Base-by-base conservation (phyloP, 2,329 filamentous ascomycete species). In the Chrysoporthe cubensis region DNA sequence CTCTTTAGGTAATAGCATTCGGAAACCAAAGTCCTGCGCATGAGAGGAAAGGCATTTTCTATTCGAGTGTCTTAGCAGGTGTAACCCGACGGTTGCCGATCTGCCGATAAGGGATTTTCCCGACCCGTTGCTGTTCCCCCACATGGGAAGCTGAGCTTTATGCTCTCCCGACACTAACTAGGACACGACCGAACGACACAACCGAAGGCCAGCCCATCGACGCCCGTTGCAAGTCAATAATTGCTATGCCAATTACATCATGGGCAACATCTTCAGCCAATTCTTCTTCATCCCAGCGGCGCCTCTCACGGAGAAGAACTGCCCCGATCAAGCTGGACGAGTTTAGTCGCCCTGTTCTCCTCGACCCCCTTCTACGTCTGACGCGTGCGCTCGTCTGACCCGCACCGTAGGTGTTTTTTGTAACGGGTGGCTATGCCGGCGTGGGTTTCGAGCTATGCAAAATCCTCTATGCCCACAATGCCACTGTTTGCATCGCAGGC, bases 381-480 rank as follows among this genome's bases (percentile, higher is more conserved):
- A 59, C 26, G 32, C 43, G 1, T 43, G n/a, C 16, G 2, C 26
- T 32, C 43, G 8, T 14, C 18, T 26, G 26, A 26, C 26, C 26
- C 26, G 26, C 26, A 52, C 7, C 6, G n/a, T 59, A 62, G 58
- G 65, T 66, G 48, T 71, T 70, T 52, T 80, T 87, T 58, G 78
- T 87, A 7, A 87, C 84, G 9, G 68, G 70, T 21, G 65, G 61
- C 13, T 65, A 62, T 21, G 34, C 66, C 43, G 67, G 70, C n/a
- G 75, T 84, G 8, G 84, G 84, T 7, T 76, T 79, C 58, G 82
- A 85, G 69, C 76, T 86, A 5, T 75, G 74, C 63, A 79, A 79
- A 54, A 81, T 86, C 11, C 78, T 87, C 18, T 87, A 86, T 72
- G 72, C 74, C 3, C 78, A 78, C 21, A 81, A 83, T 64, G 83